Evolutionary conservation across 1,284 basidiomycete species (phyloP).

Genomic region (Leccinum glutinopallens): DNA sequence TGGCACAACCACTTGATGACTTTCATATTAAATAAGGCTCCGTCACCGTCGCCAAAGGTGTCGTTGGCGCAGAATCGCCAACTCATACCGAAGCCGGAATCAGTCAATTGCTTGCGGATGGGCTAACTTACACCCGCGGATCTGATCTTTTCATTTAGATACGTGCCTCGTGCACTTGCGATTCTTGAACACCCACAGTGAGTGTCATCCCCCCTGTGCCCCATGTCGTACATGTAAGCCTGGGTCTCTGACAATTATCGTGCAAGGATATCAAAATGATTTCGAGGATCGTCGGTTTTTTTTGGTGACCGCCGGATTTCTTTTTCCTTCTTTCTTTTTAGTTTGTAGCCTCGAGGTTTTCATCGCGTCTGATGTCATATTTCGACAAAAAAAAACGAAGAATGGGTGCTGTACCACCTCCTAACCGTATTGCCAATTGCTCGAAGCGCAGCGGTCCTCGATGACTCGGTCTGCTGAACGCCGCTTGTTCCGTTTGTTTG

Average conservation of each 20-base stretch:
- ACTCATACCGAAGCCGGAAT: slow-evolving; percentile 25
- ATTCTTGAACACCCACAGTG: slow-evolving; percentile 8
- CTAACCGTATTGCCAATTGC: slow-evolving; percentile 27
- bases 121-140: slow-evolving; percentile 36
- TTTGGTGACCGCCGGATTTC: background rate
- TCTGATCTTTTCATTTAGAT: slow-evolving; percentile 29
- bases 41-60: slow-evolving; percentile 7
- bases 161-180: slow-evolving; percentile 29
- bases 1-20: background rate
- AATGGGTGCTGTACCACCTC: slow-evolving; percentile 9
- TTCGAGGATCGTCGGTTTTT: background rate
- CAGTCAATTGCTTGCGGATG: slow-evolving; percentile 19
- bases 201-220: slow-evolving; percentile 13
- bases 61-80: slow-evolving; percentile 18
- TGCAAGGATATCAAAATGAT: background rate
- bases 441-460: slow-evolving; percentile 9
- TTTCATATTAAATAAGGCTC: slow-evolving; percentile 9
- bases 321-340: slow-evolving; percentile 3
- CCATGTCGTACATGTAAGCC: slow-evolving; percentile 7
- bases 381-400: slow-evolving; percentile 15
- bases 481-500: slow-evolving; percentile 25
- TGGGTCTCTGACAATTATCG: slow-evolving; percentile 1
- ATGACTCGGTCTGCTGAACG: slow-evolving; percentile 15
- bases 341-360: slow-evolving; percentile 5
- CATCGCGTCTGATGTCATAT: slow-evolving; percentile 10